A percentile compares a stretch with the other conserved stretches of the same genome.
Evolutionary conservation across 2,329 filamentous ascomycete species (phyloP).

Genomic region (Seiridium unicorne): DNA sequence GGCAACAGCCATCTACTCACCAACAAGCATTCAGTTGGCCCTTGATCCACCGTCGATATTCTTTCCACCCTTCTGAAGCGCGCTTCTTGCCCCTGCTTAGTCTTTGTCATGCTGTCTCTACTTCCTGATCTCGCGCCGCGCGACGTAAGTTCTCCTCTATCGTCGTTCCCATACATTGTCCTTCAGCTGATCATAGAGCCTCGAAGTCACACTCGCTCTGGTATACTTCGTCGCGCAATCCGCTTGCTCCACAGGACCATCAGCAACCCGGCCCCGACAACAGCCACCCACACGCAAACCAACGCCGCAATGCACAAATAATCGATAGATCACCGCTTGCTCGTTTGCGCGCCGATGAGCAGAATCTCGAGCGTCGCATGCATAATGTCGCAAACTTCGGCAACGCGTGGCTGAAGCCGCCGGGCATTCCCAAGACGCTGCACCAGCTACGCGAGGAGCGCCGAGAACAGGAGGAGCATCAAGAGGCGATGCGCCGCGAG

Average conservation of each 20-base stretch:
- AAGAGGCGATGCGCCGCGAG: slow-evolving; percentile 70
- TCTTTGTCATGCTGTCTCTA: slow-evolving; percentile 55
- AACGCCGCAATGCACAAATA: slow-evolving; percentile 15
- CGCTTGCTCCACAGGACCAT: slow-evolving; percentile 29
- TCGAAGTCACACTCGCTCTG: slow-evolving; percentile 68
- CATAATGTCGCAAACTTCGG: slow-evolving; percentile 84
- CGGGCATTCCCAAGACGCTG: slow-evolving; percentile 83
- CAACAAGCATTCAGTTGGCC: too few species aligned
- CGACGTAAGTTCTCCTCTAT: slow-evolving; percentile 52
- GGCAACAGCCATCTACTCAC: too few species aligned
- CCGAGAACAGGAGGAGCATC: slow-evolving; percentile 82
- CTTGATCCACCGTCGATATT: neutral
- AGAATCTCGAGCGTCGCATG: slow-evolving; percentile 72
- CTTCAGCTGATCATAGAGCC: neutral
- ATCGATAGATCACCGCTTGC: slow-evolving; percentile 63
- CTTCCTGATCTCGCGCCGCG: slow-evolving; percentile 68
- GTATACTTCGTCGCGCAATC: slow-evolving; percentile 65
- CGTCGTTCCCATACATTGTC: neutral
- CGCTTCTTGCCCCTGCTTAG: too few species aligned
- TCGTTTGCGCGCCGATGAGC: slow-evolving; percentile 73
- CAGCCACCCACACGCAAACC: slow-evolving; percentile 26
- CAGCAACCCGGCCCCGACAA: slow-evolving; percentile 30
- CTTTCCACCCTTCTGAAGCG: neutral
- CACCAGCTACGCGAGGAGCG: slow-evolving; percentile 88
- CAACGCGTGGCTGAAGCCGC: slow-evolving; percentile 85